These are phyloP conservation scores for Wickerhamomyces alni DNA, from an alignment of 805 yeast species.

Conservation along the genomic window DNA sequence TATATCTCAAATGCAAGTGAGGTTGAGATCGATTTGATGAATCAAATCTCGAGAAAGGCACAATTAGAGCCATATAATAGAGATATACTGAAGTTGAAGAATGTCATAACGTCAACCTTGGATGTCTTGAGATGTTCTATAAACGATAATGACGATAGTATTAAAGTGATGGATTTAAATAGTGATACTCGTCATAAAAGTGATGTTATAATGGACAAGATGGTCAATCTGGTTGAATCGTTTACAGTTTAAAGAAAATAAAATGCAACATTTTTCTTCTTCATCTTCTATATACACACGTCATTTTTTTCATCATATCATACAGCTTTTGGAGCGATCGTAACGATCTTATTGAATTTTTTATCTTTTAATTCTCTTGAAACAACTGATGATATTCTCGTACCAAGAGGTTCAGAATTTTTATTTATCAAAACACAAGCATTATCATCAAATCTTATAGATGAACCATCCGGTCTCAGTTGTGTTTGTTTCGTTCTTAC, in stretches of 20 bases:
- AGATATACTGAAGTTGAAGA: constrained; percentile 15
- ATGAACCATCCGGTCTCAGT: constrained; percentile 82
- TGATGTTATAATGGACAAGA: constrained; percentile 5
- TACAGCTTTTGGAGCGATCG: constrained; percentile 84
- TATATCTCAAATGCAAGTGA: constrained; percentile 12
- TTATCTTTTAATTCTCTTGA: constrained; percentile 84
- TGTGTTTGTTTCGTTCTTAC: constrained; percentile 81
- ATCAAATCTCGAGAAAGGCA: constrained; percentile 8
- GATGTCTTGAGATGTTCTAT: constrained; percentile 12
- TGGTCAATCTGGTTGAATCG: constrained; percentile 12
- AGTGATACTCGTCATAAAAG: constrained; percentile 8
- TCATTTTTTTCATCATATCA: constrained; percentile 17
- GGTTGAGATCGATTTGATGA: constrained; percentile 16
- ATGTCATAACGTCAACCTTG: constrained; percentile 11
- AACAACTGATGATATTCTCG: constrained; percentile 85
- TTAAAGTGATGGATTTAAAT: constrained; percentile 10
- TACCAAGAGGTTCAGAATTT: constrained; percentile 89
- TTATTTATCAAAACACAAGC: constrained; percentile 95
- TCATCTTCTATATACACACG: constrained; percentile 5
- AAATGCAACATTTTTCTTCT: too few species aligned
- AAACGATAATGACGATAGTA: constrained; percentile 7
- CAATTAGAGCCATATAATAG: constrained; percentile 7
- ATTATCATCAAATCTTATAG: constrained; percentile 86
- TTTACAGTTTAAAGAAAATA: constrained; percentile 3
- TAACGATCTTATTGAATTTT: constrained; percentile 77